Base-by-base conservation (phyloP, 139 green algal species). In the Eudorina sp. region DNA sequence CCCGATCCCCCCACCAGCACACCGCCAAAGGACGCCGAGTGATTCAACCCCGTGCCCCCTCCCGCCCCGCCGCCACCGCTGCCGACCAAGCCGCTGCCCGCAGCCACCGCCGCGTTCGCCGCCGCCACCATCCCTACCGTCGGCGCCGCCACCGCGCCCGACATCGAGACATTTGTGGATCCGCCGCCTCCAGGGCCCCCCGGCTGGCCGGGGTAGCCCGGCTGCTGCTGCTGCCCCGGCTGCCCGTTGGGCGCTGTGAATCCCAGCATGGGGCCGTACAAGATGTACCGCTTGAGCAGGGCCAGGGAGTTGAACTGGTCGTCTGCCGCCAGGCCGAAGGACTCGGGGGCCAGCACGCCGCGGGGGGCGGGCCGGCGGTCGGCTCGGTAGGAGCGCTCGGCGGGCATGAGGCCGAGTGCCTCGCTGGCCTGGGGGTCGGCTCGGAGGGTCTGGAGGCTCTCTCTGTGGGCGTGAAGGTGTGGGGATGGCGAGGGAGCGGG, bases 211-310 rank as follows among this genome's bases (percentile, higher is more conserved):
- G 41, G 16, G 7, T 18, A n/a, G 0, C 4, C 46, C 74, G 36
- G 74, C 74, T 29, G n/a, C 34, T 16, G 43, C 34, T 9, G 46
- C 74, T 25, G 14, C n/a, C n/a, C 16, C n/a, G 40, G 40, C 4
- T 38, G 27, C n/a, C 79, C 79, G 40, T 60, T 69, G 62, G 62
- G 43, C 19, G 25, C 43, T 21, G 78, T 14, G 25, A 88, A 76
- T 7, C 82, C 82, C 21, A 88, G 82, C 46, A 80, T 13, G 23
- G 82, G 82, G 3, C 82, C 82, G 66, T 88, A 88, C 66, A 88
- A 34, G 45, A 88, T 74, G 82, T 88, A 88, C 3, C 88, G 82
- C 55, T 91, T 91, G 11, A 91, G 81, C 27, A 91, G 34, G 0
- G 77, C 72, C 29, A 91, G 43, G 81, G 60, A 68, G 53, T 88